Base-by-base conservation (phyloP, 305 asterid genomes). In the Fraxinus paxiana region DNA sequence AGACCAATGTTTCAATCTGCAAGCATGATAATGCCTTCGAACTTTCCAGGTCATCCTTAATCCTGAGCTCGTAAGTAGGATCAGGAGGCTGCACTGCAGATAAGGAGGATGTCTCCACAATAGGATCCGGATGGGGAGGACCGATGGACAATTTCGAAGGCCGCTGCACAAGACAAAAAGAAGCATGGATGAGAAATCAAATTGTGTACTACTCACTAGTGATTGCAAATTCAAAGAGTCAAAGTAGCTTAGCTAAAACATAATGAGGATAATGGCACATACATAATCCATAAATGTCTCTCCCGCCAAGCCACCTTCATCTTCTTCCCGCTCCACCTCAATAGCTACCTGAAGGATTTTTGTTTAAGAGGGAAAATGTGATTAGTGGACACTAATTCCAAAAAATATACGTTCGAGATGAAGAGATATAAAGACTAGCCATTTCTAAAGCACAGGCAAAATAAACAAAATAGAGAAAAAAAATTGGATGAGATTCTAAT, bases 61-160 rank as follows among this genome's bases (percentile, higher is more conserved):
- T 94, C 79, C 54, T 85, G 82, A 93, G 99, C 83, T 85, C 82
- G 79, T 94, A 96, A 78, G 98, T 89, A 69, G 98, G 99, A 85
- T 96, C 98, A 75, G 99, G 99, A 83, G 99, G 99, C 77, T 92
- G 98, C 82, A 92, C 93, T 79, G 98, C 98, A 79, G 98, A 94
- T 83, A 94, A 90, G 82, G 92, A 93, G 71, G 99, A 93, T 43
- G 99, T 96, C 92, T 96, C 99, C 87, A 96, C 98, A 34, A 96
- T 85, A 37, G 97, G 97, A 88, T 96, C 99, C 65, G 99, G 99
- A 88, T 94, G 98, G 70, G 97, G 93, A 76, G 90, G 90, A 67
- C 98, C 98, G 80, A 94, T 89, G 80, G 98, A 93, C 84, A 96
- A 81, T 88, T 94, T 94, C 24, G 95, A 86, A 81, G 98, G 99